A percentile compares a stretch with the other conserved stretches of the same genome.
phyloP scores from a whole-genome alignment of 768 basidiomycete genomes.

The Pulveroboletus sp. region DNA sequence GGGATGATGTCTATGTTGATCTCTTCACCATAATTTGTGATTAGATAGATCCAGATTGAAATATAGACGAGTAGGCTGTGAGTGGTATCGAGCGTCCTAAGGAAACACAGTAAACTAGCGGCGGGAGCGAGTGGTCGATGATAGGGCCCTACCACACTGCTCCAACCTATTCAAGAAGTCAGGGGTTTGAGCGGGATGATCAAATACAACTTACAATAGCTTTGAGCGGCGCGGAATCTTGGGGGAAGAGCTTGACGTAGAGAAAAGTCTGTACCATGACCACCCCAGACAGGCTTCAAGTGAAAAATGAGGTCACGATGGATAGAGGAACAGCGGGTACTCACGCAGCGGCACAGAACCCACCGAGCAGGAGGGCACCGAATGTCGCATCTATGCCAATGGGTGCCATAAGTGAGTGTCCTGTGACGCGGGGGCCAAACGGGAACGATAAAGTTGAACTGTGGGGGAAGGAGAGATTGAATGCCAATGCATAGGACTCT shows the following conservation, averaged over 20 bases:
- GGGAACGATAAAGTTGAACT: neutral
- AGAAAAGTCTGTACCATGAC: conserved; percentile 26
- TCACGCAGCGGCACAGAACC: conserved; percentile 28
- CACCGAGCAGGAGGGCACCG: conserved; percentile 30
- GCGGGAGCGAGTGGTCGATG: neutral
- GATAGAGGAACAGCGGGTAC: neutral
- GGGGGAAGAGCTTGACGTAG: conserved; percentile 30
- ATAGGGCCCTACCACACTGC: too few relatives aligned
- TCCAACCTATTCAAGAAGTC: neutral
- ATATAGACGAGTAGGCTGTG: too few relatives aligned
- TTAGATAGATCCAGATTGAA: too few relatives aligned
- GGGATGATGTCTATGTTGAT: too few relatives aligned
- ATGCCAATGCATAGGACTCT: too few relatives aligned
- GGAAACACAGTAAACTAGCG: too few relatives aligned
- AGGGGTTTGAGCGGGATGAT: neutral
- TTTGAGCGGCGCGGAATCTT: conserved; percentile 21
- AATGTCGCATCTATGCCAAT: conserved; percentile 18
- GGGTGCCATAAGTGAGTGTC: conserved; percentile 8
- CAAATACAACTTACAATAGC: conserved; percentile 14
- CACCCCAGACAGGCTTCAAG: conserved; percentile 27
- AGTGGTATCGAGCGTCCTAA: too few relatives aligned
- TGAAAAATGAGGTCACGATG: neutral
- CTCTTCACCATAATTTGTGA: too few relatives aligned
- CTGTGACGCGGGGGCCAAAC: neutral
- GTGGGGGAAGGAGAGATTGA: neutral